A percentile compares a stretch with the other conserved stretches of the same genome.
phyloP scores from a whole-genome alignment of 2,329 filamentous ascomycete species.

The Fonsecaea nubica region DNA sequence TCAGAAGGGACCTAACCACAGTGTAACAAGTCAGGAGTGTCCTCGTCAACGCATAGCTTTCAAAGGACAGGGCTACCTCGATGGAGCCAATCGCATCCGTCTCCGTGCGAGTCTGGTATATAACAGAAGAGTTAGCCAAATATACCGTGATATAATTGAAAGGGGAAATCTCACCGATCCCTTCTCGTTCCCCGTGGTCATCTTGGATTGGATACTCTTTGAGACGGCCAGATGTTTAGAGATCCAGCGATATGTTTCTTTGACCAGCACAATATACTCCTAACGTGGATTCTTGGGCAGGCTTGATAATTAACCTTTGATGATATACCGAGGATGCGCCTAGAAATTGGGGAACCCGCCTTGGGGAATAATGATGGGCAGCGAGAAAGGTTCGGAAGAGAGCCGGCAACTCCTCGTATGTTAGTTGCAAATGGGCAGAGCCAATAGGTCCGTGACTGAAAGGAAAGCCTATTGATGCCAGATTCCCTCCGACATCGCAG shows the following conservation, averaged over 20 bases:
- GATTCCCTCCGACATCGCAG: background rate
- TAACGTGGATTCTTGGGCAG: background rate
- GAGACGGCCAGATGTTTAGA: background rate
- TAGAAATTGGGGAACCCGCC: background rate
- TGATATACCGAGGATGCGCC: background rate
- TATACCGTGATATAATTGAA: too few relatives aligned
- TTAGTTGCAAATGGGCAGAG: background rate
- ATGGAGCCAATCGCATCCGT: slow-evolving; percentile 98
- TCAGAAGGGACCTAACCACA: slow-evolving; percentile 52
- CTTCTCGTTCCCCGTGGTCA: background rate
- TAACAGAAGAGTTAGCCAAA: background rate
- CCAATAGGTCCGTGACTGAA: background rate
- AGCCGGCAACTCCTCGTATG: background rate
- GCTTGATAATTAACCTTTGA: slow-evolving; percentile 1
- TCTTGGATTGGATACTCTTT: background rate
- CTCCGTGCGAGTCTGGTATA: slow-evolving; percentile 72
- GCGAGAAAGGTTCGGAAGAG: background rate
- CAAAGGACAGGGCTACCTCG: slow-evolving; percentile 60
- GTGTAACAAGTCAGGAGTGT: background rate
- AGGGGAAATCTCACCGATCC: background rate
- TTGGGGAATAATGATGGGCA: background rate
- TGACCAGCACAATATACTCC: background rate
- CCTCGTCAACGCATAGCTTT: background rate
- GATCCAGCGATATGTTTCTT: background rate
- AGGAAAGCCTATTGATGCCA: background rate